Evolutionary conservation across 139 green algal species (phyloP), one percentile per base, ranked within the genome.

Genomic region (Diplosphaera chodatii): DNA sequence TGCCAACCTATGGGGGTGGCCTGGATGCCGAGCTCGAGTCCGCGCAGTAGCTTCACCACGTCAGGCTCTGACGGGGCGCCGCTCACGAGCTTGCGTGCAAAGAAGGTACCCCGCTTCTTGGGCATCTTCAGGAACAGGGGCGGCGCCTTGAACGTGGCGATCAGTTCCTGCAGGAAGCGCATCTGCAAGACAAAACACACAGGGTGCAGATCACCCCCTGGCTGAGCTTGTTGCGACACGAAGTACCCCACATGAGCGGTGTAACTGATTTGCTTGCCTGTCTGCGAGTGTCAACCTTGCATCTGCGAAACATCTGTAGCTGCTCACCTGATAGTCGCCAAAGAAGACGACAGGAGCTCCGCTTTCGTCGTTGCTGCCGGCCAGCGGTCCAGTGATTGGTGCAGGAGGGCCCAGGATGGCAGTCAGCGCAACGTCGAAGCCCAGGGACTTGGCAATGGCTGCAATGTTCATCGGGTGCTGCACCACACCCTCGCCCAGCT

Each of bases 391-490:
- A 15, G 28, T 21, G 6, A n/a, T 18, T 8, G 37, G 23, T 29
- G 48, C 29, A 16, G 23, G 18, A 63, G 64, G 28, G 6, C 81
- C 76, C 1, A 86, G 66, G 22, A 64, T 37, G 0, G 34, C 63
- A 3, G 67, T 4, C 32, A 86, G 30, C 6, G n/a, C 21, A 1
- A 82, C 22, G 37, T 83, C 66, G 22, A 78, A 32, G 32, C 64
- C 62, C 25, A 66, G 59, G 16, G 74, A 55, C 55, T 81, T 83
- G 72, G 74, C 80, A 29, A 80, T 25, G 33, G 64, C 63, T 8
- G 74, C 79, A 13, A 83, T 68, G 41, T 85, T 72, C 18, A 92
- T 71, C 0, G 83, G 76, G 15, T 70, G 76, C 71, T 91, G 86
- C 5, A 71, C 29, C 3, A 32, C 55, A 5, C 75, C 74, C 5